phyloP scores from a whole-genome alignment of 1,139 yeast genomes.

The Pneumocystis canis region DNA sequence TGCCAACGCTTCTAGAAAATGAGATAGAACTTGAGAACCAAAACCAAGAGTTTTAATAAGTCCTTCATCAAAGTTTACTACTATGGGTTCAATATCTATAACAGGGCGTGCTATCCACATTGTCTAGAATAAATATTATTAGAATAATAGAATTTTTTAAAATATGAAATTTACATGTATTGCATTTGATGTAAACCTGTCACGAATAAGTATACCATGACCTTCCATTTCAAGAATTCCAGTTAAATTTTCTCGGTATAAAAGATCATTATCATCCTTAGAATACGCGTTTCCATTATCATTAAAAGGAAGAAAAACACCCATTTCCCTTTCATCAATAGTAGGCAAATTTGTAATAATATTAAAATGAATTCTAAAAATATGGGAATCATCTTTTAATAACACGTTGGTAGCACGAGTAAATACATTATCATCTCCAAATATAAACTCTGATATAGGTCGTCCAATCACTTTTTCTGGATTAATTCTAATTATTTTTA shows the following conservation, averaged over 20 bases:
- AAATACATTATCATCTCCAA: slow-evolving; percentile 34
- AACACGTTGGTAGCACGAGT: background rate
- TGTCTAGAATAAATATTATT: slow-evolving; percentile 26
- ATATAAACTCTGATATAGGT: slow-evolving; percentile 50
- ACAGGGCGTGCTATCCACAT: slow-evolving; percentile 89
- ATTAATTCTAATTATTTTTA: slow-evolving; percentile 39
- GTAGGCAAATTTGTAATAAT: slow-evolving; percentile 20
- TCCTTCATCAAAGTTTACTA: slow-evolving; percentile 50
- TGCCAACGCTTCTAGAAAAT: slow-evolving; percentile 50
- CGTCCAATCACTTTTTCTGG: slow-evolving; percentile 28
- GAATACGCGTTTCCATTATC: slow-evolving; percentile 11
- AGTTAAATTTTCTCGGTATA: slow-evolving; percentile 2
- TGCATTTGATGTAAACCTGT: slow-evolving; percentile 42
- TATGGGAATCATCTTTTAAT: slow-evolving; percentile 42
- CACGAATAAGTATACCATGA: slow-evolving; percentile 84
- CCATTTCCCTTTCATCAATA: slow-evolving; percentile 9
- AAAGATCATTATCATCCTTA: slow-evolving; percentile 2
- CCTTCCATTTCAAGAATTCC: slow-evolving; percentile 56
- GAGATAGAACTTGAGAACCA: slow-evolving; percentile 72
- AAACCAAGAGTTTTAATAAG: slow-evolving; percentile 66
- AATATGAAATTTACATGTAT: slow-evolving; percentile 32
- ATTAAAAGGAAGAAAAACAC: slow-evolving; percentile 1
- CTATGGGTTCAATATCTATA: slow-evolving; percentile 42
- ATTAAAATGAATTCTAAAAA: slow-evolving; percentile 60
- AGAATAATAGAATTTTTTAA: background rate